Conservation (phyloP, 208 protist species). For the Acanthamoeba pearcei region DNA sequence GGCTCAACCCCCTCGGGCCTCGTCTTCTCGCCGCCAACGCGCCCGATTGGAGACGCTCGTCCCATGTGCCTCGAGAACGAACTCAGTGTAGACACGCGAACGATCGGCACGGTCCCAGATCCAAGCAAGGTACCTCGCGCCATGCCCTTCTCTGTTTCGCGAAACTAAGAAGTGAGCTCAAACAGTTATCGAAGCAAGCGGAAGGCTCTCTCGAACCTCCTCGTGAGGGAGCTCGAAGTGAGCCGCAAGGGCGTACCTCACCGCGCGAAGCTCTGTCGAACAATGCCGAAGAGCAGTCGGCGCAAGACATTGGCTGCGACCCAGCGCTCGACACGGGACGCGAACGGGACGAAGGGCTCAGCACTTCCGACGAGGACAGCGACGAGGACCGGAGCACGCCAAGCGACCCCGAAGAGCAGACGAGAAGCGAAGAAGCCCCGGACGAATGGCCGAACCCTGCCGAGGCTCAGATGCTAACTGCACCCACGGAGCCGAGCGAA, state of each 20-base stretch:
- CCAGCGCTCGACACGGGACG: not conserved
- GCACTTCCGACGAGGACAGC: slow-evolving; percentile 25
- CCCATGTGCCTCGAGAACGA: not conserved
- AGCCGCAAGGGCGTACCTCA: not conserved
- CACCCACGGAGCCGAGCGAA: not conserved
- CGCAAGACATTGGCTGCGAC: not conserved
- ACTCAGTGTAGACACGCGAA: not conserved
- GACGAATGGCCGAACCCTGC: slow-evolving; percentile 42
- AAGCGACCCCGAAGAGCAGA: not conserved
- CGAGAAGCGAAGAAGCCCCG: not conserved
- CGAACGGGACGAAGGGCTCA: not conserved
- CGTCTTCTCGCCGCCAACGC: not conserved
- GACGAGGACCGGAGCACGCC: not conserved
- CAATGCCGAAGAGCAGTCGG: not conserved
- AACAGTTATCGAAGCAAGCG: not conserved
- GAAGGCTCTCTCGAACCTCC: not conserved
- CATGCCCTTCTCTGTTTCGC: too few species aligned
- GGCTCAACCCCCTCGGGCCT: not conserved
- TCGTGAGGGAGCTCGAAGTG: not conserved
- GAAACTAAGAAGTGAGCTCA: too few species aligned
- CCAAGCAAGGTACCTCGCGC: not conserved
- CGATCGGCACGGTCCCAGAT: not conserved
- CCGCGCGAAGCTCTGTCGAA: not conserved
- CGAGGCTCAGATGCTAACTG: not conserved
- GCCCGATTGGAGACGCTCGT: not conserved